Evolutionary conservation across 208 protist genomes (phyloP).

Genomic region (Leishmania guyanensis): DNA sequence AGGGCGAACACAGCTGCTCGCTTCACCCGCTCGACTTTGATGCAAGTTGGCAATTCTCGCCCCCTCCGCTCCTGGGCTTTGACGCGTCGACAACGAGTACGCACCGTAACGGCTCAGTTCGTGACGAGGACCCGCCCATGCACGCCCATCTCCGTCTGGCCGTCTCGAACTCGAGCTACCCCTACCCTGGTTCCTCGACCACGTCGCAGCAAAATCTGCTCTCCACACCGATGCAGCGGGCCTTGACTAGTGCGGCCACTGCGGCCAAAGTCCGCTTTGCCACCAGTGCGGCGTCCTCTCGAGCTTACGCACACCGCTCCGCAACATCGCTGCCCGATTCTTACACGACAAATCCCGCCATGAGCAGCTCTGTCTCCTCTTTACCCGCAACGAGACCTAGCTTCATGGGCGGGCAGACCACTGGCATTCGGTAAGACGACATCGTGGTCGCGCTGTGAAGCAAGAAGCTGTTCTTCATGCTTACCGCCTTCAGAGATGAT

Average conservation of each 20-base stretch:
- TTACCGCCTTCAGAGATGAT: not conserved
- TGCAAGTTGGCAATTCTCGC: slow-evolving; percentile 38
- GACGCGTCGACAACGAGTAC: slow-evolving; percentile 38
- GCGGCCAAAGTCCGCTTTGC: slow-evolving; percentile 19
- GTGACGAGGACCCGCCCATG: slow-evolving; percentile 27
- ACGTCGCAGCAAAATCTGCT: slow-evolving; percentile 24
- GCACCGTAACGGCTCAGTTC: slow-evolving; percentile 21
- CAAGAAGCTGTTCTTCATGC: not conserved
- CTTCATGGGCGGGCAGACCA: not conserved
- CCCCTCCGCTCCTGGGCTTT: slow-evolving; percentile 34
- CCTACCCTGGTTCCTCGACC: slow-evolving; percentile 9
- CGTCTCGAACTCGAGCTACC: slow-evolving; percentile 15
- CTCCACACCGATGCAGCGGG: slow-evolving; percentile 8
- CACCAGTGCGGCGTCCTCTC: not conserved
- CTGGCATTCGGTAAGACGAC: not conserved
- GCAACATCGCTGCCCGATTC: slow-evolving; percentile 8
- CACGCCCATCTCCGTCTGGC: slow-evolving; percentile 15
- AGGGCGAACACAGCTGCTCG: slow-evolving; percentile 15
- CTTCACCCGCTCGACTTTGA: slow-evolving; percentile 39
- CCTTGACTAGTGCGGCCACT: not conserved
- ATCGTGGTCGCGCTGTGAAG: not conserved
- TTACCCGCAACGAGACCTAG: not conserved
- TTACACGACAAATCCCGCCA: not conserved
- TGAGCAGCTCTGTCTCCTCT: slow-evolving; percentile 8
- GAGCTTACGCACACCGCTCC: slow-evolving; percentile 7